These are phyloP conservation scores for Magnusiomyces tetraspermus DNA, from an alignment of 1,139 yeast species.

Conservation along the genomic window DNA sequence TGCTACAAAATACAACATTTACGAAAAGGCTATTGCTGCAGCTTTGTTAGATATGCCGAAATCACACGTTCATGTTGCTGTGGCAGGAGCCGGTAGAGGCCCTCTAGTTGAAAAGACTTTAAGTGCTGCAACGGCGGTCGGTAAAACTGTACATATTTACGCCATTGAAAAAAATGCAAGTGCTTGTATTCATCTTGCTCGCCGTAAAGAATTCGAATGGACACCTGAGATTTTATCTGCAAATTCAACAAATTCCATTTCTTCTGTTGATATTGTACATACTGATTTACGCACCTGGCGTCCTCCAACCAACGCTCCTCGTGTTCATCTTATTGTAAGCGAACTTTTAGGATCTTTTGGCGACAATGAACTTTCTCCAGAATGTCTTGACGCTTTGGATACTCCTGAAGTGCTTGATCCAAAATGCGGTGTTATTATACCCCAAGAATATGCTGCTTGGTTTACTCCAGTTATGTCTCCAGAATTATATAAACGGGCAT, in stretches of 20 bases:
- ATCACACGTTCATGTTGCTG: slow-evolving; percentile 36
- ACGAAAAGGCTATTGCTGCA: slow-evolving; percentile 52
- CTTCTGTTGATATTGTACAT: slow-evolving; percentile 40
- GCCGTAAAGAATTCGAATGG: slow-evolving; percentile 27
- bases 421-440: slow-evolving; percentile 47
- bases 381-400: slow-evolving; percentile 41
- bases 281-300: slow-evolving; percentile 50
- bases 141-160: slow-evolving; percentile 33
- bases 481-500: slow-evolving; percentile 27
- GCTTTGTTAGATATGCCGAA: slow-evolving; percentile 40
- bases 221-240: slow-evolving; percentile 15
- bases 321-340: slow-evolving; percentile 54
- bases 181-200: slow-evolving; percentile 39
- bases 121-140: slow-evolving; percentile 35
- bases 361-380: slow-evolving; percentile 87
- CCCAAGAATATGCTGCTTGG: slow-evolving; percentile 49
- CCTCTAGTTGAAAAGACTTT: slow-evolving; percentile 53
- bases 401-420: slow-evolving; percentile 27
- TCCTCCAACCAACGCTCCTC: slow-evolving; percentile 19
- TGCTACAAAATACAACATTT: slow-evolving; percentile 52
- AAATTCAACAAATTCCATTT: not conserved
- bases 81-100: slow-evolving; percentile 86
- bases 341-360: slow-evolving; percentile 88
- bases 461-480: slow-evolving; percentile 62
- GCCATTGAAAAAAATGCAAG: slow-evolving; percentile 67